A percentile compares a stretch with the other conserved stretches of the same genome.
Conservation (phyloP, 257 asterid species). For the Gentiana dahurica region DNA sequence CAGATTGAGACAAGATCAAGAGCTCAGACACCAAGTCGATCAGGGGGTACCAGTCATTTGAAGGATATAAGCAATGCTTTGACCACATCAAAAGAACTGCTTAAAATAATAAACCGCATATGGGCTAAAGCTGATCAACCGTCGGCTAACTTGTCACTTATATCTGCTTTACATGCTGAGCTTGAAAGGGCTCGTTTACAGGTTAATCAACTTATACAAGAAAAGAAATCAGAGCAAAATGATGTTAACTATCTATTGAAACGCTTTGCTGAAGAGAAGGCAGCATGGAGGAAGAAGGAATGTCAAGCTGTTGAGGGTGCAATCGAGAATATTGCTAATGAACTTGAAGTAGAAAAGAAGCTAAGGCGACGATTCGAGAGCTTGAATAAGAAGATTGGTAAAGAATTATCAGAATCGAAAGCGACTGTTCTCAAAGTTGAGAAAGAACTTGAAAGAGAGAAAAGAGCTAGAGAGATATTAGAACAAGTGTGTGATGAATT, state of each 20-base stretch:
- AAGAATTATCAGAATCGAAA: constrained; percentile 56
- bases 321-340: constrained; percentile 39
- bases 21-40: constrained; percentile 45
- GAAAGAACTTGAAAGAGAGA: constrained; percentile 65
- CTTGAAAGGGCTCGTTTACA: constrained; percentile 90
- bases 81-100: constrained; percentile 87
- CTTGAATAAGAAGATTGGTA: constrained; percentile 77
- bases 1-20: constrained; percentile 84
- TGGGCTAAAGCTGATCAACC: constrained; percentile 80
- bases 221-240: constrained; percentile 42
- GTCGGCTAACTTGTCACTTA: constrained; percentile 68
- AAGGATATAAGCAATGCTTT: constrained; percentile 81
- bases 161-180: constrained; percentile 91
- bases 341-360: constrained; percentile 71
- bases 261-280: constrained; percentile 76
- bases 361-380: constrained; percentile 59
- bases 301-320: constrained; percentile 55
- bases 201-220: constrained; percentile 76
- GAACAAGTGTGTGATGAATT: constrained; percentile 66
- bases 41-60: constrained; percentile 43
- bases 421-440: constrained; percentile 42
- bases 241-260: constrained; percentile 63
- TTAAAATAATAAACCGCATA: constrained; percentile 71
- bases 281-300: constrained; percentile 66
- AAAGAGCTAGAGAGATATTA: constrained; percentile 57